Evolutionary conservation across 805 yeast species (phyloP).

Genomic region (Wickerhamiella sergipiensis): DNA sequence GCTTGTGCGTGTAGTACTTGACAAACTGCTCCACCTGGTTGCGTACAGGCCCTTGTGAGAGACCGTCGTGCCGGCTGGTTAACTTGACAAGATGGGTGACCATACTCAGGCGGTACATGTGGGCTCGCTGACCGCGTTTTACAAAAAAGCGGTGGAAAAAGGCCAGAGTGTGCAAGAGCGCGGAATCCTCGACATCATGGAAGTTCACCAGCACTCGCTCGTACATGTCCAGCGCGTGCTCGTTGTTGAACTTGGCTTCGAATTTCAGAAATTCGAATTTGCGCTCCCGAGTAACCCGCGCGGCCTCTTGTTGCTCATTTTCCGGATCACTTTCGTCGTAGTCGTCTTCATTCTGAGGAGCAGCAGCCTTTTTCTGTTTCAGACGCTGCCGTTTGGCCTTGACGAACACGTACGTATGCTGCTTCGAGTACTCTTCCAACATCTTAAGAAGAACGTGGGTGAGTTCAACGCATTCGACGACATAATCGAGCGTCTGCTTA

Average conservation of each 20-base stretch:
- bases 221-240: slow-evolving; percentile 50
- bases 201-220: slow-evolving; percentile 47
- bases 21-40: slow-evolving; percentile 38
- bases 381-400: slow-evolving; percentile 31
- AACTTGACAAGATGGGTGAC: slow-evolving; percentile 43
- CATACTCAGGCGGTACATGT: slow-evolving; percentile 60
- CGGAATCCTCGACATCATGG: slow-evolving; percentile 45
- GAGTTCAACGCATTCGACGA: slow-evolving; percentile 47
- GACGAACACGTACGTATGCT: slow-evolving; percentile 38
- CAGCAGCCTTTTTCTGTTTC: slow-evolving; percentile 10
- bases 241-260: slow-evolving; percentile 37
- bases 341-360: slow-evolving; percentile 11
- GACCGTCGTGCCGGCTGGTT: slow-evolving; percentile 34
- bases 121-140: slow-evolving; percentile 42
- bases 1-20: slow-evolving; percentile 47
- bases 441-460: slow-evolving; percentile 52
- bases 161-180: slow-evolving; percentile 48
- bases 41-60: slow-evolving; percentile 42
- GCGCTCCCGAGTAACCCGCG: slow-evolving; percentile 30
- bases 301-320: slow-evolving; percentile 23
- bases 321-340: slow-evolving; percentile 14
- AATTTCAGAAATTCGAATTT: slow-evolving; percentile 33
- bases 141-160: slow-evolving; percentile 63
- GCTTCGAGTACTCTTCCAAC: slow-evolving; percentile 50
- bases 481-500: slow-evolving; percentile 48